Base-by-base conservation (phyloP, 352 stramenopile species). In the Pythium periplocum region DNA sequence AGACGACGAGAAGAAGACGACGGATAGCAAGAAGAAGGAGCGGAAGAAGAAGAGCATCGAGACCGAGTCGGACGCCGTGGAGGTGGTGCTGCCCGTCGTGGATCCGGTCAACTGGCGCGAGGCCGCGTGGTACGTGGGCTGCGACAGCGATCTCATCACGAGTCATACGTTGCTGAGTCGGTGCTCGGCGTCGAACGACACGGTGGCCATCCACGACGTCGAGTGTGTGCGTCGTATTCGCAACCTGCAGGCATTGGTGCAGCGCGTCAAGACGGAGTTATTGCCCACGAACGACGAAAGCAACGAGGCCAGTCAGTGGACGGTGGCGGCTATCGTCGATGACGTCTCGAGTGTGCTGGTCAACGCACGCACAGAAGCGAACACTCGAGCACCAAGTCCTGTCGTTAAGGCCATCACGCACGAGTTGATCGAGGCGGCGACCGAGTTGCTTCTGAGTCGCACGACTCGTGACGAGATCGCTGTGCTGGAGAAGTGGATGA, bases 351-450 rank as follows among this genome's bases (percentile, higher is more conserved):
- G 33, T 34, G 70, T 65, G 47, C 59, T 85, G 64, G 12, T 1
- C 38, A 12, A 48, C 33, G 40, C 17, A 36, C 11, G 42, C 8
- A n/a, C 8, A 12, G 31, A 44, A 10, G 2, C 34, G 9, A 47
- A 46, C 4, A 2, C 17, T 26, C 33, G 42, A 2, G 34, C n/a
- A 1, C 45, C 11, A 0, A 54, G 51, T 46, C 11, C 36, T 26
- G 47, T 56, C 8, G 45, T 87, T 17, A 64, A 83, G 50, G 53
- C 54, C 34, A 68, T 73, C 12, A 65, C 86, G 11, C 59, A 74
- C 3, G 78, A 91, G 51, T 58, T 91, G 37, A 61, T 87, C 11
- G 78, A 91, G 33, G 74, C 72, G 46, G 66, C 75, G 42, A 91
- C 80, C 11, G 80, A 91, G 42, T 49, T 91, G 49, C 51, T 91